Conservation (phyloP, 208 protist species). For the Acanthamoeba polyphaga region DNA sequence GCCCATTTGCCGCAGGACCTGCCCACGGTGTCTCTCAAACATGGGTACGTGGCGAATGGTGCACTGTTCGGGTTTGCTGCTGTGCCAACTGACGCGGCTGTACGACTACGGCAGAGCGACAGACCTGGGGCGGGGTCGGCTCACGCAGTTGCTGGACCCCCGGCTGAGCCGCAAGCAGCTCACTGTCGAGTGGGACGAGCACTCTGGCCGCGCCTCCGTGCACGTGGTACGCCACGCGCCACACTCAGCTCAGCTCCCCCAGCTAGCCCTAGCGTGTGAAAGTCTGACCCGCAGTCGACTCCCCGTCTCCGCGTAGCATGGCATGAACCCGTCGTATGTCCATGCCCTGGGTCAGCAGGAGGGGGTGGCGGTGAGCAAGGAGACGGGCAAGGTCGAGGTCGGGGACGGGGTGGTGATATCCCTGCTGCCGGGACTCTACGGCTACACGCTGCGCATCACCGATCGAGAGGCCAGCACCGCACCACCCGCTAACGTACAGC, state of each 20-base stretch:
- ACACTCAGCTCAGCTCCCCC: not conserved
- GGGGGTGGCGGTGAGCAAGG: not conserved
- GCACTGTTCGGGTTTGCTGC: not conserved
- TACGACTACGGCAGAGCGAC: not conserved
- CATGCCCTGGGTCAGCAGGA: not conserved
- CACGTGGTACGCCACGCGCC: not conserved
- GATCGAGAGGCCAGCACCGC: slow-evolving; percentile 15
- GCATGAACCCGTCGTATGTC: slow-evolving; percentile 65
- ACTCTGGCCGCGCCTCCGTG: not conserved
- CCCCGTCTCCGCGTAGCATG: not conserved
- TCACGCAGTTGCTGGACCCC: slow-evolving; percentile 34
- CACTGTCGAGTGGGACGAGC: not conserved
- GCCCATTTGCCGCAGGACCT: not conserved
- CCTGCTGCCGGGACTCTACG: slow-evolving; percentile 66
- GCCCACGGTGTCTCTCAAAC: slow-evolving; percentile 33
- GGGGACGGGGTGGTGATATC: slow-evolving; percentile 66
- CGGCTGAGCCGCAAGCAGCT: slow-evolving; percentile 63
- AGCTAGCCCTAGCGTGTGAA: not conserved
- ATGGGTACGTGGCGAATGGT: not conserved
- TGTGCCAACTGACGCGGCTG: not conserved
- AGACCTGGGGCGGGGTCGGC: slow-evolving; percentile 2
- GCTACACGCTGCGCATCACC: slow-evolving; percentile 34
- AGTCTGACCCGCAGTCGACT: not conserved
- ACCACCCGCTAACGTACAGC: not conserved
- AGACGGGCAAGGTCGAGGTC: slow-evolving; percentile 7